Base-by-base conservation (phyloP, 371 early-diverging fungal genomes). In the Syncephalastrum monosporum region DNA sequence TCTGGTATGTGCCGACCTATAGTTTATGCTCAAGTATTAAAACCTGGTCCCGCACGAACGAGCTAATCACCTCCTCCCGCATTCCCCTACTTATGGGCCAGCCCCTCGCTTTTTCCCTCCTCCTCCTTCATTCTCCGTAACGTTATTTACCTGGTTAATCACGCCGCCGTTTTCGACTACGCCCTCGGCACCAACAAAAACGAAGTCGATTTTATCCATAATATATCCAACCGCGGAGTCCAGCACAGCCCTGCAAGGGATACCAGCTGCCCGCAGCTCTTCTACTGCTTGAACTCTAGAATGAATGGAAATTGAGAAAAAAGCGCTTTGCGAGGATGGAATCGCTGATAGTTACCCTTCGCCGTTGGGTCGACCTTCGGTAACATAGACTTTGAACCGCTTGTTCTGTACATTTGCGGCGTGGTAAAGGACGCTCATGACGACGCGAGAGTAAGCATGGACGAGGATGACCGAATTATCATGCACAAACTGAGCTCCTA, bases 91-190 rank as follows among this genome's bases (percentile, higher is more conserved):
- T 25, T 92, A 97, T 74, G 96, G 97, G 10, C 96, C 82, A 1
- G 94, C 93, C 84, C 90, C 78, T 64, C 94, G 93, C 91, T 68
- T 91, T 87, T 57, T 91, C 90, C 82, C 38, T 10, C 8, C 10
- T 33, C 16, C 38, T 33, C 38, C 10, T 33, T 33, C 38, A 33
- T 33, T 33, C 38, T 33, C 38, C 25, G 38, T 12, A 33, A 2
- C 8, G 38, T 27, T 27, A 46, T 48, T 70, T 61, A 90, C 87
- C 76, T 92, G 91, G 69, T 97, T 98, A 64, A 98, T 91, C 47
- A 98, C 68, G 5, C 99, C 99, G 27, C 99, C 99, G 65, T 95
- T 98, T 73, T 96, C 95, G 5, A 94, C 95, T 3, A 98, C 95
- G 41, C 93, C 99, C 74, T 98, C 99, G 13, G 97, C 99, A 7